These are phyloP conservation scores for Leishmania martiniquensis DNA, from an alignment of 208 protist genomes.

Conservation along the genomic window DNA sequence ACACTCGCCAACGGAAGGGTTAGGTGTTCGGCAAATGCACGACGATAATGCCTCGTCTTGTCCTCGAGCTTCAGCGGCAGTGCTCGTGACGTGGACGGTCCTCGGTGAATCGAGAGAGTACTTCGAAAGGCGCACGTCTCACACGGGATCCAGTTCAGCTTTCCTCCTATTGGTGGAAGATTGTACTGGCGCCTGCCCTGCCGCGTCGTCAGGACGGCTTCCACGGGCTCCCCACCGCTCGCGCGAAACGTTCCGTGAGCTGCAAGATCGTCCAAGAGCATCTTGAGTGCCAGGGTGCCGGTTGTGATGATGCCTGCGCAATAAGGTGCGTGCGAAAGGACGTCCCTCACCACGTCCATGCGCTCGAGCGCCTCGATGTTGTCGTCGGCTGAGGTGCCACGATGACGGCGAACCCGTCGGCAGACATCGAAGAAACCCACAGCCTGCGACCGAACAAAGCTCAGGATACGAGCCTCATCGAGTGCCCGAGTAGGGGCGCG, in stretches of 20 bases:
- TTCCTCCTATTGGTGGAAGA: not conserved
- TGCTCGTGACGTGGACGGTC: constrained; percentile 35
- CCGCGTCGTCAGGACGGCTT: not conserved
- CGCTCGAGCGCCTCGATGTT: constrained; percentile 24
- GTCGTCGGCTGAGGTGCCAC: constrained; percentile 29
- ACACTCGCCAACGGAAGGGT: not conserved
- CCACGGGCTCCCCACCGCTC: not conserved
- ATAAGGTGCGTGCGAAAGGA: constrained; percentile 17
- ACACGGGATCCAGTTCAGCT: constrained; percentile 1
- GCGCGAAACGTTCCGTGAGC: constrained; percentile 11
- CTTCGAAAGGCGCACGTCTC: not conserved
- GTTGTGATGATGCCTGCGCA: constrained; percentile 39
- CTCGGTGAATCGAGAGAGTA: constrained; percentile 31
- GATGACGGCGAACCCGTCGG: constrained; percentile 16
- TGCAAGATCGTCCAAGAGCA: constrained; percentile 17
- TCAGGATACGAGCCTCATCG: constrained; percentile 17
- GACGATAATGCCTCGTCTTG: constrained; percentile 3
- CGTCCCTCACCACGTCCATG: constrained; percentile 21
- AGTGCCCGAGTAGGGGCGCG: not conserved
- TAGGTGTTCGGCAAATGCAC: not conserved
- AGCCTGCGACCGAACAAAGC: constrained; percentile 12
- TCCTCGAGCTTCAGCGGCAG: constrained; percentile 6
- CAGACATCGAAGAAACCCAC: constrained; percentile 37
- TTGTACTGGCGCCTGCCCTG: constrained; percentile 16
- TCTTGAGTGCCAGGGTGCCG: constrained; percentile 31